These are phyloP conservation scores for Euphorbia peplus DNA, from an alignment of 345 rosid genomes.

Conservation along the genomic window DNA sequence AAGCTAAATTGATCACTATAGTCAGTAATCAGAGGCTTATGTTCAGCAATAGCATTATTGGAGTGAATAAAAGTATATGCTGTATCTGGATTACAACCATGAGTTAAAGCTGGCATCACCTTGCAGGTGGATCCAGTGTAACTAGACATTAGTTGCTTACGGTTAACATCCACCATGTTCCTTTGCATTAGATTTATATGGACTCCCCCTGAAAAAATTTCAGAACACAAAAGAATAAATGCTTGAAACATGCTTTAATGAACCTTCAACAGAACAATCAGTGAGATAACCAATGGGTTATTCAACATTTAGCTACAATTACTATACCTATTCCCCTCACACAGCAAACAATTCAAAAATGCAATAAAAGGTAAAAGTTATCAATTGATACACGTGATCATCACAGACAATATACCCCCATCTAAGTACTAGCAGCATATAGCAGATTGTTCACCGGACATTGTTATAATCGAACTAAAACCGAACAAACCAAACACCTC, in stretches of 20 bases:
- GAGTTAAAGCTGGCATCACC: constrained; percentile 8
- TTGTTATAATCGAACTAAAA: not conserved
- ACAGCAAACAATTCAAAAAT: not conserved
- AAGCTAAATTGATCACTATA: constrained; percentile 10
- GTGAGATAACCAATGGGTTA: not conserved
- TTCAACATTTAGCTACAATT: not conserved
- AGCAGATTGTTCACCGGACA: not conserved
- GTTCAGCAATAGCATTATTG: not conserved
- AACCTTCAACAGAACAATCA: constrained; percentile 14
- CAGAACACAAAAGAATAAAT: not conserved
- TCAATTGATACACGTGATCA: not conserved
- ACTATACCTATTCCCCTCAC: not conserved
- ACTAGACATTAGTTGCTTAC: constrained; percentile 3
- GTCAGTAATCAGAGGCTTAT: constrained; percentile 2
- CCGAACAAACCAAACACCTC: not conserved
- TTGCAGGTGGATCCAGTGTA: not conserved
- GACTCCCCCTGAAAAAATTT: constrained; percentile 19
- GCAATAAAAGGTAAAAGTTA: not conserved
- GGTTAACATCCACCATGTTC: not conserved
- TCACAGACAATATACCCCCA: not conserved
- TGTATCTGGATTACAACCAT: not conserved
- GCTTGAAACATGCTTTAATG: not conserved
- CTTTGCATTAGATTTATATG: constrained; percentile 2
- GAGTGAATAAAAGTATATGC: not conserved
- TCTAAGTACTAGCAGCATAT: not conserved